Evolutionary conservation across 2,329 filamentous ascomycete species (phyloP).

Genomic region (Fusarium anguioides): DNA sequence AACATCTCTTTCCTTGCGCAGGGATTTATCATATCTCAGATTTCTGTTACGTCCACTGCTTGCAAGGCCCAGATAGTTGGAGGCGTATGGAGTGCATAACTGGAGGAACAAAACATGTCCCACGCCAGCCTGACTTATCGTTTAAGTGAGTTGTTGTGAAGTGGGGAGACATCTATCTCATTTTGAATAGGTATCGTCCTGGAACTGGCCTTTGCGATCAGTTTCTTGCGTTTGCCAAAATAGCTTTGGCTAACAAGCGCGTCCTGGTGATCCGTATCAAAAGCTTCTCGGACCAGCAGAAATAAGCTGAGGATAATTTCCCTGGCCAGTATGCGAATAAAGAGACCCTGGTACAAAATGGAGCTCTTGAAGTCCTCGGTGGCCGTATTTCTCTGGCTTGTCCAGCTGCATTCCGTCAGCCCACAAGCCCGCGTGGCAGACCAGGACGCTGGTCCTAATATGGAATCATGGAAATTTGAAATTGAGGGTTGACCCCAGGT

Average conservation of each 20-base stretch:
- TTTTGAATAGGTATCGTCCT: background rate
- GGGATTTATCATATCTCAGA: background rate
- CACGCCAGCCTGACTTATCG: background rate
- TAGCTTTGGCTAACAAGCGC: background rate
- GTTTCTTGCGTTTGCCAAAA: background rate
- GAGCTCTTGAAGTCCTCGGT: background rate
- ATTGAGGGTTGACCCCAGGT: constrained; percentile 39
- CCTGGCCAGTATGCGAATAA: background rate
- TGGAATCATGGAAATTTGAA: constrained; percentile 36
- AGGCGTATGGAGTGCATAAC: background rate
- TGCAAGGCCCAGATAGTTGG: background rate
- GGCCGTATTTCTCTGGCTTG: constrained; percentile 16
- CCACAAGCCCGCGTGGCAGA: constrained; percentile 38
- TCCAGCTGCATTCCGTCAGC: constrained; percentile 29
- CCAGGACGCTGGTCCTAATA: constrained; percentile 36
- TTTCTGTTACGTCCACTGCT: constrained; percentile 5
- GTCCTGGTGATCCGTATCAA: background rate
- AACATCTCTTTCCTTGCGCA: constrained; percentile 6
- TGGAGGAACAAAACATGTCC: constrained; percentile 1
- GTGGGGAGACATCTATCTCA: constrained; percentile 1
- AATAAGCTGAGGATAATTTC: background rate
- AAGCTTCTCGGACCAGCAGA: background rate
- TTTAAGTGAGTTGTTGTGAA: constrained; percentile 9
- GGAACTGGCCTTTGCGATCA: background rate
- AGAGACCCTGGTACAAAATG: constrained; percentile 6